phyloP scores from a whole-genome alignment of 2,329 filamentous ascomycete species.

The Endoconidiophora laricicola region DNA sequence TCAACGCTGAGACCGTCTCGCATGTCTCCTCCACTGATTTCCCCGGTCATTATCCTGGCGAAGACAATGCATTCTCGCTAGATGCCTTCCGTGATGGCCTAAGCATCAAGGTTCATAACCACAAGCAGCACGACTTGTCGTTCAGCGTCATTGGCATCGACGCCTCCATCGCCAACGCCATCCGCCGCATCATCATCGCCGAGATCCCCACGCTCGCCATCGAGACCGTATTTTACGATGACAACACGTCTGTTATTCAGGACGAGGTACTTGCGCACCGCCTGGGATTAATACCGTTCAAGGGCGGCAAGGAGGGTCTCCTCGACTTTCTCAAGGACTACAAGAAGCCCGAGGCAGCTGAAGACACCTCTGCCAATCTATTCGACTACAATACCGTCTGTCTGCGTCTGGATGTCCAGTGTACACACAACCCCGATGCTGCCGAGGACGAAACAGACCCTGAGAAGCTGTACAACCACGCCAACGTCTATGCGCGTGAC shows the following conservation, averaged over 20 bases:
- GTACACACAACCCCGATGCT: constrained; percentile 62
- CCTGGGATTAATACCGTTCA: constrained; percentile 78
- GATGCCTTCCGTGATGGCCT: constrained; percentile 56
- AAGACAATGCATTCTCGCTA: constrained; percentile 68
- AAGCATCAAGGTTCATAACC: constrained; percentile 67
- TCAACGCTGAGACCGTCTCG: constrained; percentile 80
- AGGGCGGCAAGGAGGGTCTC: constrained; percentile 60
- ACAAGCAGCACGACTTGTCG: constrained; percentile 56
- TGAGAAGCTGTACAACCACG: constrained; percentile 67
- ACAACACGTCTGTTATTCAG: constrained; percentile 96
- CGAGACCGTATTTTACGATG: constrained; percentile 80
- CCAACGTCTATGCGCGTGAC: constrained; percentile 65
- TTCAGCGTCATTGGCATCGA: constrained; percentile 91
- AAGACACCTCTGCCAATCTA: constrained; percentile 41
- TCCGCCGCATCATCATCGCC: constrained; percentile 85
- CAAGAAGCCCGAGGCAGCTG: constrained; percentile 48
- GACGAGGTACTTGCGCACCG: constrained; percentile 90
- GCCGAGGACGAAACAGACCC: constrained; percentile 62
- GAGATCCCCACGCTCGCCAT: constrained; percentile 92
- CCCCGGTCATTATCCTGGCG: constrained; percentile 76
- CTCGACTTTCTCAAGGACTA: constrained; percentile 67
- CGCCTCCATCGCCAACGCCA: constrained; percentile 87
- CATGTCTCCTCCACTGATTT: constrained; percentile 83
- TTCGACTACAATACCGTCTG: constrained; percentile 79
- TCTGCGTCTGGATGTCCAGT: constrained; percentile 60